phyloP scores from a whole-genome alignment of 495 filamentous ascomycete species.

The Tetracladium setigerum region DNA sequence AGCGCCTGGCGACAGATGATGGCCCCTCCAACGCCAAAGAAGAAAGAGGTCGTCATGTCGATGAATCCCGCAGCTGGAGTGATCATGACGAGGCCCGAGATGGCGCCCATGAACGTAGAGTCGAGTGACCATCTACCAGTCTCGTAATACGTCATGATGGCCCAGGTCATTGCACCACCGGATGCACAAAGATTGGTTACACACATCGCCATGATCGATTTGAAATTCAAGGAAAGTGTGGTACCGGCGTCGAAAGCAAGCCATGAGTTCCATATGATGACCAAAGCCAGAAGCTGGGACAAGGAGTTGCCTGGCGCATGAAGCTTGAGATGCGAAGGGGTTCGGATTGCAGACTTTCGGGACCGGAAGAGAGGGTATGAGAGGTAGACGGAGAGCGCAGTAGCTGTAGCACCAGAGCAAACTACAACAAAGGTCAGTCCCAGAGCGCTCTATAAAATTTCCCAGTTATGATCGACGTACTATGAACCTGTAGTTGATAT shows the following conservation, averaged over 20 bases:
- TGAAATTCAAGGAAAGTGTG: constrained; percentile 26
- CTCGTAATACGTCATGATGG: constrained; percentile 35
- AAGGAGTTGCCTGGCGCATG: constrained; percentile 41
- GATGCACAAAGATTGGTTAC: constrained; percentile 44
- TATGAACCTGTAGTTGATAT: no score
- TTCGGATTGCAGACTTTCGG: constrained; percentile 71
- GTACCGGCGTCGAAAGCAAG: constrained; percentile 48
- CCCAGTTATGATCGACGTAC: constrained; percentile 41
- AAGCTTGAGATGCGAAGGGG: constrained; percentile 48
- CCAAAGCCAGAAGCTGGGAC: constrained; percentile 55
- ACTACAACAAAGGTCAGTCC: constrained; percentile 79
- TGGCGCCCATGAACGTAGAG: constrained; percentile 41
- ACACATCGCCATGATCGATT: constrained; percentile 33
- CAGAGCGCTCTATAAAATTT: constrained; percentile 64
- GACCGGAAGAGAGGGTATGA: constrained; percentile 27
- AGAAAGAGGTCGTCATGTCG: constrained; percentile 34
- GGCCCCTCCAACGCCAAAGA: constrained; percentile 36
- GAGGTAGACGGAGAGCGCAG: constrained; percentile 73
- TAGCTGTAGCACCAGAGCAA: constrained; percentile 76
- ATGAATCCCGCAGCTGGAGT: constrained; percentile 35
- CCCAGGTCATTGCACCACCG: constrained; percentile 39
- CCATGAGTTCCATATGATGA: constrained; percentile 75
- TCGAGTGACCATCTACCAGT: constrained; percentile 40
- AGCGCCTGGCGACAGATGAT: constrained; percentile 38
- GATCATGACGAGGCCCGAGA: constrained; percentile 42